phyloP scores from a whole-genome alignment of 441 rosid genomes.

The Populus trichocarpa region DNA sequence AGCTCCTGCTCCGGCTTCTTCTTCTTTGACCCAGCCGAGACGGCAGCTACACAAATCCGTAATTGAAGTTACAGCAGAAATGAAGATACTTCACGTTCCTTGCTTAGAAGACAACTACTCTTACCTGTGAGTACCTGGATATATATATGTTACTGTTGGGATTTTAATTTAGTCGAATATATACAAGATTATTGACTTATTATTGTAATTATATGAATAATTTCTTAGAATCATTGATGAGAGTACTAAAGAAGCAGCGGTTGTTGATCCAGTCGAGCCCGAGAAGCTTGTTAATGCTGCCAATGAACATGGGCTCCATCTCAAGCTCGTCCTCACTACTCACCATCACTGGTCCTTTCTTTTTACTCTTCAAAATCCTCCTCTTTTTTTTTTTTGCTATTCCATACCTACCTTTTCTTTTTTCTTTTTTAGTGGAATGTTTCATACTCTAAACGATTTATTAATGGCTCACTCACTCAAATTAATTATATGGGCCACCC shows the following conservation, averaged over 20 bases:
- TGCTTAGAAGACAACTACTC: constrained; percentile 90
- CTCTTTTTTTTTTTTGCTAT: too few relatives aligned
- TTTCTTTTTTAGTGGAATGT: neutral
- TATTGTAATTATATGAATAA: neutral
- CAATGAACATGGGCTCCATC: constrained; percentile 38
- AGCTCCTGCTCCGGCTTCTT: neutral
- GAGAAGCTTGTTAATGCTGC: constrained; percentile 58
- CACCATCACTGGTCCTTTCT: constrained; percentile 74
- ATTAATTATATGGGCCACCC: neutral
- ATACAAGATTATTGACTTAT: neutral
- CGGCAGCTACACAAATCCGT: neutral
- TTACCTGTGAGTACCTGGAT: constrained; percentile 45
- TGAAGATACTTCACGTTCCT: constrained; percentile 72
- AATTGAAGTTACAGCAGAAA: neutral
- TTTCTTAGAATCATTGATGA: constrained; percentile 66
- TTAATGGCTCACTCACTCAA: neutral
- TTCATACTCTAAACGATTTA: neutral
- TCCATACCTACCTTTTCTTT: neutral
- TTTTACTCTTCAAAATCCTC: neutral
- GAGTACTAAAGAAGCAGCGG: constrained; percentile 77
- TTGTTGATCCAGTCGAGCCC: constrained; percentile 91
- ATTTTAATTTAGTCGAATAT: neutral
- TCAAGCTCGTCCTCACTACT: constrained; percentile 83
- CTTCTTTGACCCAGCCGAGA: neutral
- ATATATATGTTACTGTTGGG: neutral